A percentile compares a stretch with the other conserved stretches of the same genome.
Evolutionary conservation across 805 yeast species (phyloP).

Genomic region (Lachancea sp.): DNA sequence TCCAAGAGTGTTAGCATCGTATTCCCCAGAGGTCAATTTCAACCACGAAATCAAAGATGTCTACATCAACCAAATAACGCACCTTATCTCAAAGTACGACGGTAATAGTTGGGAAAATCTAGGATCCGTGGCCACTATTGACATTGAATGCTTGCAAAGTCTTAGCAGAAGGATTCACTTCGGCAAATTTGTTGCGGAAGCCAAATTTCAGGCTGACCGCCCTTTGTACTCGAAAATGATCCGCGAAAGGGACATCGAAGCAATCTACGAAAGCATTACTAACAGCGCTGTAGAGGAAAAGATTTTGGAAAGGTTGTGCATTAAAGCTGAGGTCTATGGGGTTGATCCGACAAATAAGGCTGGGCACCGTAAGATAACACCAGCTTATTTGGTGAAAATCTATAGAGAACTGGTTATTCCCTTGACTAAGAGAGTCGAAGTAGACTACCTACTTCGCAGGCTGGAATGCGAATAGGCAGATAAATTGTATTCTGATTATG

Average conservation of each 20-base stretch:
- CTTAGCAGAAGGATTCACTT: constrained; percentile 90
- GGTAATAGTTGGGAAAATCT: constrained; percentile 80
- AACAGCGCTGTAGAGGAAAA: constrained; percentile 80
- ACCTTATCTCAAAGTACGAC: constrained; percentile 54
- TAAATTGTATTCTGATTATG: not conserved
- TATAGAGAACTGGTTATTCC: constrained; percentile 90
- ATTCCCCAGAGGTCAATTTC: constrained; percentile 67
- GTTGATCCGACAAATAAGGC: constrained; percentile 75
- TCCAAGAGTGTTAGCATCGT: constrained; percentile 71
- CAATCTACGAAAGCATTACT: constrained; percentile 76
- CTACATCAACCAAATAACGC: constrained; percentile 71
- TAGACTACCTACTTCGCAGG: constrained; percentile 81
- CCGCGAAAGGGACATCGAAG: constrained; percentile 54
- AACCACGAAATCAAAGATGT: constrained; percentile 60
- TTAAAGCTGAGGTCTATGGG: constrained; percentile 82
- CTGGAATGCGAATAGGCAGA: constrained; percentile 46
- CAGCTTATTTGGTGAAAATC: constrained; percentile 73
- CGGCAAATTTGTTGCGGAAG: constrained; percentile 96
- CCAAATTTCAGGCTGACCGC: constrained; percentile 69
- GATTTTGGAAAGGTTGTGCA: constrained; percentile 69
- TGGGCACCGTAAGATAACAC: constrained; percentile 71
- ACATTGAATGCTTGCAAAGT: constrained; percentile 82
- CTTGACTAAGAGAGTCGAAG: constrained; percentile 89
- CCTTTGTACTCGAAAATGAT: constrained; percentile 62
- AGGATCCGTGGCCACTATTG: constrained; percentile 81